phyloP scores from a whole-genome alignment of 73 alveolate genomes.

The Tetrahymena thermophila region DNA sequence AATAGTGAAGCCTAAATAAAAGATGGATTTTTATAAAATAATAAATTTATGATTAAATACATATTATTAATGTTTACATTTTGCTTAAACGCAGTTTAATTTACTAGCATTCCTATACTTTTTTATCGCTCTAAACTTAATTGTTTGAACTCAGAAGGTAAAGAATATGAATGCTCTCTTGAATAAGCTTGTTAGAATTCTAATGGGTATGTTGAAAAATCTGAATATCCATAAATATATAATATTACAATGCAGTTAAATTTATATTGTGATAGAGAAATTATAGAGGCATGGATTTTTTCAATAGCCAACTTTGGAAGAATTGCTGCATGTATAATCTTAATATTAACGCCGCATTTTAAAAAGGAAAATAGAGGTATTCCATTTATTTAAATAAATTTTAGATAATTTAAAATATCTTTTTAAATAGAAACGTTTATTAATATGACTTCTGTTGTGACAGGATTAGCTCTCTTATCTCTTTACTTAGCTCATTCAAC shows the following conservation, averaged over 20 bases:
- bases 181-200: background rate
- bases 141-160: background rate
- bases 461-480: background rate
- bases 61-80: background rate
- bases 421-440: background rate
- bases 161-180: background rate
- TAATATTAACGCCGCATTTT: background rate
- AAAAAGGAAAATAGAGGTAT: background rate
- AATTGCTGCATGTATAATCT: background rate
- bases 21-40: background rate
- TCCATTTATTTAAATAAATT: background rate
- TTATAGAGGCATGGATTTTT: background rate
- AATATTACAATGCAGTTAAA: background rate
- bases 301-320: background rate
- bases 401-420: background rate
- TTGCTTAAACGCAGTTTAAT: background rate
- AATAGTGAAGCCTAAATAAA: background rate
- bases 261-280: background rate
- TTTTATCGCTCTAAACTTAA: background rate
- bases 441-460: background rate
- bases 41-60: background rate
- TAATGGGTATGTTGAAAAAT: background rate
- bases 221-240: background rate
- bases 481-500: background rate
- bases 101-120: background rate